Evolutionary conservation across 1,139 yeast genomes (phyloP), one percentile per base, ranked within the genome.

Genomic region (Kodamaea derodonti): DNA sequence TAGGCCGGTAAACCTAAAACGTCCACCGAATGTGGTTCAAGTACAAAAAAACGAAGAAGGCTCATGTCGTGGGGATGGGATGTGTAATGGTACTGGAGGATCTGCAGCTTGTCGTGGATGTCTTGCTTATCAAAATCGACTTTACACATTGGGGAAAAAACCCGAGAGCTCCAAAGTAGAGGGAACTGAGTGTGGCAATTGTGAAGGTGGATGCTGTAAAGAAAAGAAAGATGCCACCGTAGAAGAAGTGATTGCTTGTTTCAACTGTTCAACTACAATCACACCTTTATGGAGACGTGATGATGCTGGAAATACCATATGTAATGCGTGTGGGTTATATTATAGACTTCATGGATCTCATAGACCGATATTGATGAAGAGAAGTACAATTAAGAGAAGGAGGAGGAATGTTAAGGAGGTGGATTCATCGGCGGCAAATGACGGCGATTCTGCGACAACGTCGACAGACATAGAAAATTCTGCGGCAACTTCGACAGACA

Each of bases 261-360:
- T 73, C 48, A 86, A 86, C 60, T 86, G 95, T 61, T 80, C 78
- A 9, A 82, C 92, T 14, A 84, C 92, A 5, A 82, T 84, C 43
- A 86, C 95, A 0, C 95, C 95, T 1, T 64, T 86, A n/a, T 86
- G 95, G 95, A 69, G 95, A 51, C 65, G 95, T 45, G 90, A 84
- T 48, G 87, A 81, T 40, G 72, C 69, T 4, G 95, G 95, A 1
- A 78, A 82, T 46, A 81, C 92, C 24, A 84, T 85, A 24, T 86
- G 95, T 64, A 86, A 86, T 51, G 95, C 95, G 1, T 85, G 95
- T 61, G 95, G 95, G 2, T 64, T 86, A 27, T 86, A 86, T 56
- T 82, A 76, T 54, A 66, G 83, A 39, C 71, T 86, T 30, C 95
- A 85, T 51, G 92, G 92, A 1, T 68, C 72, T 29, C 90, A 84